Percentiles rank a stretch among this genome's conserved stretches.
Conservation (phyloP, 2,329 filamentous ascomycete species). For the Xylariaceae sp. region DNA sequence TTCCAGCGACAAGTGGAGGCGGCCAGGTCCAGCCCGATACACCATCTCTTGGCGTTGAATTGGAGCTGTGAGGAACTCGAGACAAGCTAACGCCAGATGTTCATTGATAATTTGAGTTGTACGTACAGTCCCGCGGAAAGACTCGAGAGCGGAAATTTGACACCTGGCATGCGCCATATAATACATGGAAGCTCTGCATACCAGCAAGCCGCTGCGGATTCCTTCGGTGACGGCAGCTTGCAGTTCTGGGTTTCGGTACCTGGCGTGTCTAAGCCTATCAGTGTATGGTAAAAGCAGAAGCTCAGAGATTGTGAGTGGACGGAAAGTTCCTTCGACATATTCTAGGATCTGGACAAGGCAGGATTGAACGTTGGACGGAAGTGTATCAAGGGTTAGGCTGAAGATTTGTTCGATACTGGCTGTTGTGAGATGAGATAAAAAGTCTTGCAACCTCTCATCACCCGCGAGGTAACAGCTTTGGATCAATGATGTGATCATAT, state of each 20-base stretch:
- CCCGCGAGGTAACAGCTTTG: background rate
- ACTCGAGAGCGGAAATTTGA: too few relatives aligned
- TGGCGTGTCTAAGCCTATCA: too few relatives aligned
- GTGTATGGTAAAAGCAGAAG: too few relatives aligned
- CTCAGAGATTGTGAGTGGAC: background rate
- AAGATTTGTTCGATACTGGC: background rate
- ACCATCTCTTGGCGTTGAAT: background rate
- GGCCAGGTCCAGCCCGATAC: background rate
- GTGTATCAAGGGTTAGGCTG: background rate
- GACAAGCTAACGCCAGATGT: background rate
- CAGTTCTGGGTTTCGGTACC: too few relatives aligned
- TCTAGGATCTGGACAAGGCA: background rate
- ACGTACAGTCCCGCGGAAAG: too few relatives aligned
- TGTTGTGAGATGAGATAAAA: conserved; percentile 1
- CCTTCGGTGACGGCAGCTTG: too few relatives aligned
- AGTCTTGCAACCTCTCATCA: background rate
- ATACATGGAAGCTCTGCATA: too few relatives aligned
- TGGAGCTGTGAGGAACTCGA: background rate
- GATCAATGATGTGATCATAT: background rate
- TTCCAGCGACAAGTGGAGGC: background rate
- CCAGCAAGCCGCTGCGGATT: too few relatives aligned
- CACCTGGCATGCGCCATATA: too few relatives aligned
- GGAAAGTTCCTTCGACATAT: background rate
- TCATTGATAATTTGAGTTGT: too few relatives aligned
- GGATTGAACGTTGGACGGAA: background rate